Percentiles rank a stretch among this genome's conserved stretches.
Evolutionary conservation across 1,284 basidiomycete species (phyloP).

Genomic region (Microbotryum silenes-acaulis): DNA sequence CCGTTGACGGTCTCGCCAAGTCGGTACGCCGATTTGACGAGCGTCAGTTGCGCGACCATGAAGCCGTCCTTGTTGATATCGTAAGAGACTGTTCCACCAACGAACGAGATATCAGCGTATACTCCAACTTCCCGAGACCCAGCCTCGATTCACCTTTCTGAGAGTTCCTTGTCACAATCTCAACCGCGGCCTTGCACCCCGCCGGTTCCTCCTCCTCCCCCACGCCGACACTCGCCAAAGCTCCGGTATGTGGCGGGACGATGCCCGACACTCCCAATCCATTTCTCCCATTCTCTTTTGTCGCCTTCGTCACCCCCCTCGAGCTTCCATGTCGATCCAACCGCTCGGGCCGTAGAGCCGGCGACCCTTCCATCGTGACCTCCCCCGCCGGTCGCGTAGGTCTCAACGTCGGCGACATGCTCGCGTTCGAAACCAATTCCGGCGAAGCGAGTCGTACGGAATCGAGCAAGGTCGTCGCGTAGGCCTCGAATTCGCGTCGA

Average conservation of each 20-base stretch:
- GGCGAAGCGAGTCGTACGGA: slow-evolving; percentile 22
- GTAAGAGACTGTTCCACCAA: slow-evolving; percentile 60
- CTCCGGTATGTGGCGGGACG: background rate
- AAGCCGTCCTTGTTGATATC: slow-evolving; percentile 86
- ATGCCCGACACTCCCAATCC: too few relatives aligned
- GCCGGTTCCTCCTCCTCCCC: slow-evolving; percentile 48
- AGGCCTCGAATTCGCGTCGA: slow-evolving; percentile 26
- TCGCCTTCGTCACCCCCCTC: background rate
- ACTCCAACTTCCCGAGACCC: background rate
- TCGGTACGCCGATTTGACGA: slow-evolving; percentile 78
- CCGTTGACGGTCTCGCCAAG: slow-evolving; percentile 83
- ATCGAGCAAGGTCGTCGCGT: slow-evolving; percentile 26
- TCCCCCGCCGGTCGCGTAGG: background rate
- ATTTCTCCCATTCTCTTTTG: background rate
- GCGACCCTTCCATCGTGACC: slow-evolving; percentile 15
- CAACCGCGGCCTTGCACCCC: slow-evolving; percentile 80
- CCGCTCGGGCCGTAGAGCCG: slow-evolving; percentile 20
- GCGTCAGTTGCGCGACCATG: slow-evolving; percentile 78
- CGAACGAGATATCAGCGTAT: background rate
- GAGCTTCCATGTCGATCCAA: slow-evolving; percentile 11
- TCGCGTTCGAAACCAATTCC: slow-evolving; percentile 12
- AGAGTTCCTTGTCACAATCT: slow-evolving; percentile 77
- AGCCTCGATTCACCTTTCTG: slow-evolving; percentile 59
- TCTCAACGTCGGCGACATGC: slow-evolving; percentile 14
- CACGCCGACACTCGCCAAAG: slow-evolving; percentile 37